Evolutionary conservation across 1,139 yeast genomes (phyloP), one percentile per base, ranked within the genome.

Genomic region (Eremothecium cymbalariae): DNA sequence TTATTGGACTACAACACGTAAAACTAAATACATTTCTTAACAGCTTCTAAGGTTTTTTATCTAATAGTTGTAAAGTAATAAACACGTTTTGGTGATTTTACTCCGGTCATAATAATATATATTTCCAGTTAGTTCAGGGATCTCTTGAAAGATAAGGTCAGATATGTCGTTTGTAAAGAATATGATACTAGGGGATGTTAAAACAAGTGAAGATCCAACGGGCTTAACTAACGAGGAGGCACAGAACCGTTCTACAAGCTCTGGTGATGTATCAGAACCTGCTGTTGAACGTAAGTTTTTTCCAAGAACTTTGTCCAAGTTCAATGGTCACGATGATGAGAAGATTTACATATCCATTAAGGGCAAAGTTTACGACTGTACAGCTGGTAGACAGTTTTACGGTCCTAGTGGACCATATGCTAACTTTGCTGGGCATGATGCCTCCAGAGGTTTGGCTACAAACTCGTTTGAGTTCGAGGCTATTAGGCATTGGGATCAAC

Each of bases 371-470:
- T 90, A 73, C 54, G 95, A 90, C 54, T 95, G 86, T 17, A 66
- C 84, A 8, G 67, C 69, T 16, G 95, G 95, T 0, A 74, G 86
- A 43, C 70, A 75, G 34, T 90, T 90, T 55, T 90, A 93, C 55
- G 98, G 98, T 0, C 98, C 98, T 3, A 86, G 93, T 15, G 96
- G 97, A 0, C 95, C 97, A 0, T 90, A 90, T 59, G 79, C 82
- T 38, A 86, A 85, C 55, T 90, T 90, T 66, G 97, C 97, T 1
- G 98, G 98, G 3, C 80, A 85, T 47, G 98, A 90, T 61, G 97
- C 98, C 2, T 81, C 94, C 2, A 67, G 98, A 45, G 98, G 98
- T 0, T 70, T 90, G 43, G 96, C 97, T 1, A 67, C 74, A 51
- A 90, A 88, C 59, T 82, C 95, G 21, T 90, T 90, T 62, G 97